Evolutionary conservation across 2,329 filamentous ascomycete species (phyloP).

Genomic region (Ceratocystis cubensis): DNA sequence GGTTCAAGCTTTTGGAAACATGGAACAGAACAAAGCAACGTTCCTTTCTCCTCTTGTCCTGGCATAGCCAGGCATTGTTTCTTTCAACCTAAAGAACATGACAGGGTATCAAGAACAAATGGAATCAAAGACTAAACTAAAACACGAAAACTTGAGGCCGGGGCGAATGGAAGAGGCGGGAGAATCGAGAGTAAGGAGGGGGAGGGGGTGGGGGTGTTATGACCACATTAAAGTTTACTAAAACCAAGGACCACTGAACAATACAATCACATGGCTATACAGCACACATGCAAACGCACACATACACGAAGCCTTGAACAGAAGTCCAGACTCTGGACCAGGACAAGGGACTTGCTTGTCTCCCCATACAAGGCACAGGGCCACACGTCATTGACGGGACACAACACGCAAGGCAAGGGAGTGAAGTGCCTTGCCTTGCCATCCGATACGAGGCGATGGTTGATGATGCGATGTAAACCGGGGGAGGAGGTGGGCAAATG

Average conservation of each 20-base stretch:
- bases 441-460: background rate
- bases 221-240: too few relatives aligned
- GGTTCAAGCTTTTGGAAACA: background rate
- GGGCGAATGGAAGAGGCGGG: too few relatives aligned
- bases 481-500: background rate
- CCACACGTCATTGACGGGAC: conserved; percentile 12
- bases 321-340: background rate
- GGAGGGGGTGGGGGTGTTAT: too few relatives aligned
- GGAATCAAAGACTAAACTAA: background rate
- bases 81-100: background rate
- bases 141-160: background rate
- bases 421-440: background rate
- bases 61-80: background rate
- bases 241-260: too few relatives aligned
- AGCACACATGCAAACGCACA: background rate
- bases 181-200: too few relatives aligned
- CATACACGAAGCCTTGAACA: background rate
- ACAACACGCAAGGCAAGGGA: conserved; percentile 9
- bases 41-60: background rate
- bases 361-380: background rate
- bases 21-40: background rate
- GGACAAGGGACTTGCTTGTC: background rate
- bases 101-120: background rate
- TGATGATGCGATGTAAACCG: background rate
- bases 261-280: too few relatives aligned